Percentiles rank a stretch among this genome's conserved stretches.
These are phyloP conservation scores for Tolypocladium inflatum DNA, from an alignment of 2,329 filamentous ascomycete species.

Conservation along the genomic window DNA sequence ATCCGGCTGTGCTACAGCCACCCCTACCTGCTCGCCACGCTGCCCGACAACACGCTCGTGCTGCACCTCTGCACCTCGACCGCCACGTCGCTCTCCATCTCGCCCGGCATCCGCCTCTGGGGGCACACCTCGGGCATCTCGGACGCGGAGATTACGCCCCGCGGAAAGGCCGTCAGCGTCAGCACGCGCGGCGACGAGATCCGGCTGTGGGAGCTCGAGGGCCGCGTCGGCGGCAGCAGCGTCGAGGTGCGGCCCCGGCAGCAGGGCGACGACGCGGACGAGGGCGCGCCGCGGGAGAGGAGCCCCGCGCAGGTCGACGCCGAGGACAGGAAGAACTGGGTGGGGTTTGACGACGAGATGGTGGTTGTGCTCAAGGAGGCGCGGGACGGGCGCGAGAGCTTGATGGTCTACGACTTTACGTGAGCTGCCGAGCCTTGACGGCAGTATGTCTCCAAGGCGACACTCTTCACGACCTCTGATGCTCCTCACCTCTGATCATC, in stretches of 20 bases:
- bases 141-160: constrained; percentile 72
- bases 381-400: constrained; percentile 54
- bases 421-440: too few species aligned
- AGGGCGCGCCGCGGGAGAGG: not conserved
- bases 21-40: constrained; percentile 75
- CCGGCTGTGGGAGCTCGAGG: constrained; percentile 84
- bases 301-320: constrained; percentile 13
- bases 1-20: constrained; percentile 62
- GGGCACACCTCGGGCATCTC: constrained; percentile 87
- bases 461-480: too few species aligned
- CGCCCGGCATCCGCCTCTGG: constrained; percentile 69
- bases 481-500: too few species aligned
- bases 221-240: constrained; percentile 46
- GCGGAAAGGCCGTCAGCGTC: constrained; percentile 85
- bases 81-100: constrained; percentile 55
- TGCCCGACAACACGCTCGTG: constrained; percentile 81
- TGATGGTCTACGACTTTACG: constrained; percentile 85
- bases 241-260: constrained; percentile 39
- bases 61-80: constrained; percentile 74
- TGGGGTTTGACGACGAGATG: constrained; percentile 86
- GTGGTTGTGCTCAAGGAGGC: constrained; percentile 77
- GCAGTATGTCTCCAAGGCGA: too few species aligned
- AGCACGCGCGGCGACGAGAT: constrained; percentile 70
- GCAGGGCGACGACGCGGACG: constrained; percentile 12
- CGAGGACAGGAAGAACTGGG: constrained; percentile 50